These are phyloP conservation scores for Trichomonas tenax DNA, from an alignment of 208 protist species.

Conservation along the genomic window DNA sequence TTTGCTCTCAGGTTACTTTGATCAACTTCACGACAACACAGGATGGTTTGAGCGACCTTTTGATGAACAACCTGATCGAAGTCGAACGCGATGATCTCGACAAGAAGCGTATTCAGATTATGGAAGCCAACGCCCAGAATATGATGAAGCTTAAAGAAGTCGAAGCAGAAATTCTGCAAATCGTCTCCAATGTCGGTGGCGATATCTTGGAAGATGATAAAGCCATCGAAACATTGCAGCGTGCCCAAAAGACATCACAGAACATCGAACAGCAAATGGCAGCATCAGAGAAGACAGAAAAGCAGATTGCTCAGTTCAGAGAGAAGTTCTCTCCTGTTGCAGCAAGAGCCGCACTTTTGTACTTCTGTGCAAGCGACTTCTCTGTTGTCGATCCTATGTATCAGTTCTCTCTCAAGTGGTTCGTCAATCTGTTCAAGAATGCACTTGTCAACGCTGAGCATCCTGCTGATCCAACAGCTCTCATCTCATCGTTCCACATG, in stretches of 20 bases:
- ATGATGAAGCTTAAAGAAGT: constrained; percentile 87
- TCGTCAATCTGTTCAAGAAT: neutral
- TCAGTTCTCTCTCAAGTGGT: constrained; percentile 25
- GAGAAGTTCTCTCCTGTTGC: constrained; percentile 70
- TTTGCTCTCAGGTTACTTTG: constrained; percentile 85
- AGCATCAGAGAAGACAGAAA: constrained; percentile 70
- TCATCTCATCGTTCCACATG: constrained; percentile 35
- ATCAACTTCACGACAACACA: constrained; percentile 97
- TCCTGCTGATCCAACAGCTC: neutral
- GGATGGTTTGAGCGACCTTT: constrained; percentile 86
- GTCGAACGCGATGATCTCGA: constrained; percentile 90
- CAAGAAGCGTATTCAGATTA: constrained; percentile 69
- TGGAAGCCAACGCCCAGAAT: constrained; percentile 87
- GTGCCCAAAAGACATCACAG: constrained; percentile 51
- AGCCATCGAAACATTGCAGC: constrained; percentile 82
- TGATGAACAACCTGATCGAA: constrained; percentile 88
- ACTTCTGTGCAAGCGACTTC: constrained; percentile 67
- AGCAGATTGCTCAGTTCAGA: constrained; percentile 69
- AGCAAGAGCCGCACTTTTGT: constrained; percentile 67
- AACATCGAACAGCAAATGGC: constrained; percentile 63
- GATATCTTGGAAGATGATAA: constrained; percentile 86
- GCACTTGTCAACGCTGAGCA: neutral
- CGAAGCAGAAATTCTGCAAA: constrained; percentile 79
- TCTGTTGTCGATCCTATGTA: constrained; percentile 48
- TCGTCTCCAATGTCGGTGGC: constrained; percentile 63